These are phyloP conservation scores for Prunus fruticosa DNA, from an alignment of 306 rosid genomes.

Conservation along the genomic window DNA sequence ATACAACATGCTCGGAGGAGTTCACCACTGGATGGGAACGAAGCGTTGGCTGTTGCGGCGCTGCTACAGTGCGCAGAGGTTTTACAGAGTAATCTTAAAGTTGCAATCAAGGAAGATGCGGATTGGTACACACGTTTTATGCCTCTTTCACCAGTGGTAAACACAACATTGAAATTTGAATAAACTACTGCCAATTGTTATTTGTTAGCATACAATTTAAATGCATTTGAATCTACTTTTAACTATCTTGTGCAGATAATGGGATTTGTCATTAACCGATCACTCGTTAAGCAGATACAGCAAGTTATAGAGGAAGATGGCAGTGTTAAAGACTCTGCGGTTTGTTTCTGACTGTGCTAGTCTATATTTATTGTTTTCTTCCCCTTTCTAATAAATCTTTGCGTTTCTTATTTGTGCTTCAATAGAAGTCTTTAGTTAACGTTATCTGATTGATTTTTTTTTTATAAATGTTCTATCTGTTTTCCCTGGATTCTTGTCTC, in stretches of 20 bases:
- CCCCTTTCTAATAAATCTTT: conserved; percentile 10
- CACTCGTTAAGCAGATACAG: conserved; percentile 65
- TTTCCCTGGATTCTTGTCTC: neutral
- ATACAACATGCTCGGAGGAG: conserved; percentile 63
- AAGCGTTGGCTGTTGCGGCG: conserved; percentile 60
- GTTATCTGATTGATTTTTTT: conserved; percentile 7
- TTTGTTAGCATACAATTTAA: neutral
- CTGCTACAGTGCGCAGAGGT: conserved; percentile 67
- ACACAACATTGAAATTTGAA: conserved; percentile 19
- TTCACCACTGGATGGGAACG: conserved; percentile 47
- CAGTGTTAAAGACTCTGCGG: conserved; percentile 88
- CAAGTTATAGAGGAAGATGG: conserved; percentile 85
- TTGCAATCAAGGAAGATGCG: conserved; percentile 60
- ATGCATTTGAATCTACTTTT: conserved; percentile 8
- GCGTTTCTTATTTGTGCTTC: conserved; percentile 19
- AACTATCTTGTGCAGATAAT: conserved; percentile 55
- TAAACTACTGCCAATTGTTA: conserved; percentile 6
- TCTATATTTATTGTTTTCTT: conserved; percentile 10
- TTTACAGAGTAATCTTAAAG: conserved; percentile 64
- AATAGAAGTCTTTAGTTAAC: conserved; percentile 1
- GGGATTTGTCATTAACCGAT: conserved; percentile 59
- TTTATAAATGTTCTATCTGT: neutral
- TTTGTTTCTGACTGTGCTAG: conserved; percentile 41
- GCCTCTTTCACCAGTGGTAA: conserved; percentile 90
- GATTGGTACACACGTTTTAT: conserved; percentile 77